Evolutionary conservation across 306 rosid species (phyloP).

Genomic region (Vachellia collinsii): DNA sequence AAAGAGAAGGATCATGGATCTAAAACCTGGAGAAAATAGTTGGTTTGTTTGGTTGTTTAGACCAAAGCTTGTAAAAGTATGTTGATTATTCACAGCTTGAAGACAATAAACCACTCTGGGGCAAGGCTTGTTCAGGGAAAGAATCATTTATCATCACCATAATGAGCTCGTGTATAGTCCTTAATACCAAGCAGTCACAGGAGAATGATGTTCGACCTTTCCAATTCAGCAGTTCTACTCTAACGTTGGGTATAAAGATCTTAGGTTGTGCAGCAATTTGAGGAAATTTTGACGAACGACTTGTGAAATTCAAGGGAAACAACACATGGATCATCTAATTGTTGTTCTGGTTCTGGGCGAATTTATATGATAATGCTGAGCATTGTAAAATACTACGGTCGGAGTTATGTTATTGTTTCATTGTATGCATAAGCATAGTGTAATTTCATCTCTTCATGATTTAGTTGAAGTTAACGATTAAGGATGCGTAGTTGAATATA

Average conservation of each 20-base stretch:
- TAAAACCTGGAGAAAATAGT: slow-evolving; percentile 50
- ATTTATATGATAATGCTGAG: slow-evolving; percentile 7
- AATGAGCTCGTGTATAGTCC: slow-evolving; percentile 20
- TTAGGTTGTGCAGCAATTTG: slow-evolving; percentile 8
- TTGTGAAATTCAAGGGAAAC: slow-evolving; percentile 30
- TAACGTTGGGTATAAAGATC: slow-evolving; percentile 27
- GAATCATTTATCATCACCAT: slow-evolving; percentile 26
- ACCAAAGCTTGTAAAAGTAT: slow-evolving; percentile 63
- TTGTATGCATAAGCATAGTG: background rate
- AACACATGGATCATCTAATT: slow-evolving; percentile 13
- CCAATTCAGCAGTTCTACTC: slow-evolving; percentile 33
- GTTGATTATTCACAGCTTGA: slow-evolving; percentile 47
- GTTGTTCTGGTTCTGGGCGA: slow-evolving; percentile 30
- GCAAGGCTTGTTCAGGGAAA: slow-evolving; percentile 37
- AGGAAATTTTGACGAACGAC: slow-evolving; percentile 19
- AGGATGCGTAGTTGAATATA: background rate
- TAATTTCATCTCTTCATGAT: background rate
- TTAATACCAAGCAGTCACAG: slow-evolving; percentile 19
- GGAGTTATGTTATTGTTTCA: slow-evolving; percentile 15
- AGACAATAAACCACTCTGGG: slow-evolving; percentile 27
- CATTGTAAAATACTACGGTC: slow-evolving; percentile 29
- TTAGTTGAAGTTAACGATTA: background rate
- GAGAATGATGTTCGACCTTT: slow-evolving; percentile 9
- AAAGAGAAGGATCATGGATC: slow-evolving; percentile 50
- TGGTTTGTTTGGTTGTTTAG: slow-evolving; percentile 62